These are phyloP conservation scores for Lanzia echinophila DNA, from an alignment of 2,329 filamentous ascomycete genomes.

Conservation along the genomic window DNA sequence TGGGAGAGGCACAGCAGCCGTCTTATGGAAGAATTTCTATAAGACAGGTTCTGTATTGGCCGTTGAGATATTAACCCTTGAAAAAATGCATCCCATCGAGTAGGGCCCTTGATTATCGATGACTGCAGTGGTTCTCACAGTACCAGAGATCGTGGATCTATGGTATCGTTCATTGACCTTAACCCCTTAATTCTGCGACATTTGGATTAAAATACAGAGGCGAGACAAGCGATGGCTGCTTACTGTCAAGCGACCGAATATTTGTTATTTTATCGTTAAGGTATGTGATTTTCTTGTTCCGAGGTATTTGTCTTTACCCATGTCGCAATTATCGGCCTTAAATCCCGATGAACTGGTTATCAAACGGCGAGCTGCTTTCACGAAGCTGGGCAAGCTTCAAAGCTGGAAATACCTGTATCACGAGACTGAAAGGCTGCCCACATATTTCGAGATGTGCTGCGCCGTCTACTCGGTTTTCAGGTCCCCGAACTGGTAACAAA, in stretches of 20 bases:
- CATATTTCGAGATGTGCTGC: conserved; percentile 9
- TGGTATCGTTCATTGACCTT: no score
- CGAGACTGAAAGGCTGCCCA: conserved; percentile 5
- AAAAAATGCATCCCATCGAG: no score
- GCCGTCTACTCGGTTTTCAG: conserved; percentile 12
- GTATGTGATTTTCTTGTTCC: neutral
- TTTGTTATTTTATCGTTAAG: neutral
- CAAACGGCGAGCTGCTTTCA: conserved; percentile 9
- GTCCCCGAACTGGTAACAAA: conserved; percentile 11
- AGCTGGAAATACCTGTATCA: conserved; percentile 7
- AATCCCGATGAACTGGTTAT: conserved; percentile 11
- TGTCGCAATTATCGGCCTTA: neutral
- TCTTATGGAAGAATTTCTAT: no score
- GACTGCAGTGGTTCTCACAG: no score
- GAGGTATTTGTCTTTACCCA: neutral
- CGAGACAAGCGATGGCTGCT: neutral
- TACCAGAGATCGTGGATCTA: no score
- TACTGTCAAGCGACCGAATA: neutral
- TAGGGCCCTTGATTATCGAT: no score
- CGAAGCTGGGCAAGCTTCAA: neutral
- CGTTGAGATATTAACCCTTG: no score
- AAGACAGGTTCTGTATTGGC: no score
- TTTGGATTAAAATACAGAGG: no score
- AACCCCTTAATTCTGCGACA: no score
- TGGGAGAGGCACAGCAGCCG: no score